Evolutionary conservation across 306 rosid species (phyloP), one percentile per base, ranked within the genome.

Genomic region (Carpinus viminea): DNA sequence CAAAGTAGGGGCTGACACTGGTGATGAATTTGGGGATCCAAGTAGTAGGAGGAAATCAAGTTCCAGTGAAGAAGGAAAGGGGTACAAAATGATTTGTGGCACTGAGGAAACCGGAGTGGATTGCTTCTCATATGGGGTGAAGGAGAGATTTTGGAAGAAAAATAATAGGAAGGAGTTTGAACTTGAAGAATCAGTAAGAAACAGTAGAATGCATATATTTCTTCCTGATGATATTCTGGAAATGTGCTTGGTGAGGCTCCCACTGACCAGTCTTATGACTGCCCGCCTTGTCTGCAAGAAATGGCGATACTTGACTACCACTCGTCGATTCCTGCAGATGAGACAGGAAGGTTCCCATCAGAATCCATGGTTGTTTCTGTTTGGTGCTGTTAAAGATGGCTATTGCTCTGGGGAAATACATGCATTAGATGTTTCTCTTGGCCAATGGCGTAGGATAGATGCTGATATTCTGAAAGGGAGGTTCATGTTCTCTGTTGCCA

Each of bases 251-350:
- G 89, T 93, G 77, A 89, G 96, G 91, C 99, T 96, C 68, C 98
- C 99, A 0, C 75, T 93, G 78, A 85, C 89, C 3, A 88, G 92
- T 87, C 93, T 96, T 79, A 93, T 93, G 98, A 93, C 92, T 78
- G 96, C 99, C 2, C 97, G 99, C 26, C 98, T 96, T 74, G 99
- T 96, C 70, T 96, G 99, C 90, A 96, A 86, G 86, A 96, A 91
- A 73, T 96, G 99, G 99, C 88, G 90, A 83, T 80, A 86, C 82
- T 77, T 96, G 86, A 93, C 97, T 26, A 84, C 94, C 82, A 88
- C 97, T 56, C 79, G 87, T 65, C 94, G 99, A 62, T 96, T 96
- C 80, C 87, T 91, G 72, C 93, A 91, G 75, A 83, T 96, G 96
- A 93, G 99, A 87, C 87, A 80, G 76, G 98, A 93, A 68, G 97